A percentile compares a stretch with the other conserved stretches of the same genome.
Conservation (phyloP, 805 yeast genomes). For the Saccharomycopsis sp. region DNA sequence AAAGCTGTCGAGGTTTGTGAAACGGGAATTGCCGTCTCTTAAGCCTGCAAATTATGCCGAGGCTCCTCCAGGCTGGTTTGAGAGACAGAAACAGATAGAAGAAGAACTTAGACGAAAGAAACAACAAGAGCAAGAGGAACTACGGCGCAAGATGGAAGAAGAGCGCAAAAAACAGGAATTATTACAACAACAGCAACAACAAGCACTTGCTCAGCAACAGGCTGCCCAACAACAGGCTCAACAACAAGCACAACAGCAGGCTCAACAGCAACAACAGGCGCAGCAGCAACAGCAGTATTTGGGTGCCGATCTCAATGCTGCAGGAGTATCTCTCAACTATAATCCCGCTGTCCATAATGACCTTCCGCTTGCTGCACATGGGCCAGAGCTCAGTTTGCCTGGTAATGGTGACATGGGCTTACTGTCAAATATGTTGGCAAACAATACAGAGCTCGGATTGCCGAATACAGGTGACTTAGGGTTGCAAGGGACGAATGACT, state of each 20-base stretch:
- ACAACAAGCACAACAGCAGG: conserved; percentile 7
- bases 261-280: conserved; percentile 4
- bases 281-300: background rate
- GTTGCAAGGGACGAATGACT: background rate
- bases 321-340: background rate
- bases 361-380: background rate
- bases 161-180: conserved; percentile 6
- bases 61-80: conserved; percentile 20
- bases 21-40: conserved; percentile 4
- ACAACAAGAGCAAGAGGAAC: conserved; percentile 9
- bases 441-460: background rate
- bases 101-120: conserved; percentile 16
- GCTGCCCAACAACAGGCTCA: background rate
- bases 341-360: background rate
- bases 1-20: background rate
- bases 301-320: background rate
- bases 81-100: conserved; percentile 15
- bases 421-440: background rate
- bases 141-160: conserved; percentile 4
- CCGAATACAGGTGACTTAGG: background rate
- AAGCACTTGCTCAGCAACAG: conserved; percentile 10
- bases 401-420: background rate
- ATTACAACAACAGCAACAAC: conserved; percentile 2
- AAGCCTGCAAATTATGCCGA: conserved; percentile 12
- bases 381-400: background rate